Base-by-base conservation (phyloP, 371 early-diverging fungal species). In the Amoeboaphelidium protococcarum region DNA sequence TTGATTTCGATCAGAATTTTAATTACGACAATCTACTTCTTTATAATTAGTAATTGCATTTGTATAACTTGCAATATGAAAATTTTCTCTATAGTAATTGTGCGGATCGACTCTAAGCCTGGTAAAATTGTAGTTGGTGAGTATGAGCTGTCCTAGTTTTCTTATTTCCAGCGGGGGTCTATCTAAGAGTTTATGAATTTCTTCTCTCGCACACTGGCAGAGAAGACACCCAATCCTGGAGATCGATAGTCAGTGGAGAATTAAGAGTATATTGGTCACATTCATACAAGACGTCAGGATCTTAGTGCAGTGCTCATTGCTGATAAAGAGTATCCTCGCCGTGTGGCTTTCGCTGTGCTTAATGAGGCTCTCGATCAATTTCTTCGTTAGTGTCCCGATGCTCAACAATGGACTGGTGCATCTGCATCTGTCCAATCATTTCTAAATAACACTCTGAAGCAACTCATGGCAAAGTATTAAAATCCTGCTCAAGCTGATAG, bases 401-500 rank as follows among this genome's bases (percentile, higher is more conserved):
- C 57, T n/a, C 50, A 49, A 19, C 51, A 54, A 42, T 77, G 80
- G 76, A 57, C 50, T 12, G 26, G 31, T 13, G 20, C n/a, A n/a
- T n/a, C n/a, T n/a, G n/a, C n/a, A n/a, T n/a, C n/a, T n/a, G n/a
- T n/a, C n/a, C n/a, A n/a, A n/a, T n/a, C n/a, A n/a, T n/a, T n/a
- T n/a, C n/a, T n/a, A n/a, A n/a, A n/a, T n/a, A n/a, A n/a, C n/a
- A n/a, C n/a, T n/a, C 58, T 91, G 40, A 63, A 69, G 47, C 69
- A 70, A 25, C 77, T 78, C 46, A 54, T 95, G 26, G 54, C 42
- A 0, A 78, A 76, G 54, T 83, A 79, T 54, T 91, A 95, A 72
- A 82, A 89, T 58, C 94, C 94, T 41, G 72, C 80, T 50, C 73
- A 80, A 52, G 85, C 84, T 3, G 96, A 98, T 62, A 78, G 77